These are phyloP conservation scores for Lactarius hatsudake DNA, from an alignment of 768 basidiomycete species.

Conservation along the genomic window DNA sequence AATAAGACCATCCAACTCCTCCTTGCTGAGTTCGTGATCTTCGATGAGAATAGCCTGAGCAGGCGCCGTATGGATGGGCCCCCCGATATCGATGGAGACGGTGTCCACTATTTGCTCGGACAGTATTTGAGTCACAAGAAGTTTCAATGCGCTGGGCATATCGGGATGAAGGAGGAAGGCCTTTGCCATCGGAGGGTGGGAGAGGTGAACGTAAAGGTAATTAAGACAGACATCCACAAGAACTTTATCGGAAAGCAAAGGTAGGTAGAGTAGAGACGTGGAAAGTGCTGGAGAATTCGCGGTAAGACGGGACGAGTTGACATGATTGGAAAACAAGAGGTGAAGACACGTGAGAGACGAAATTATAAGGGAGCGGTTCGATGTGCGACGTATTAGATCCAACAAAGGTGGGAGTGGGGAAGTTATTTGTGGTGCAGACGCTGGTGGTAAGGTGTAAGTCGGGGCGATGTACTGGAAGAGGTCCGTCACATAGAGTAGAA, in stretches of 20 bases:
- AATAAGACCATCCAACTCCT: conserved; percentile 62
- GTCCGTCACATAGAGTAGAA: conserved; percentile 68
- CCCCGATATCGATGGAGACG: conserved; percentile 60
- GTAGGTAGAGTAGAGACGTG: conserved; percentile 67
- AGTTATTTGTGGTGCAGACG: conserved; percentile 33
- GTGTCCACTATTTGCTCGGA: conserved; percentile 71
- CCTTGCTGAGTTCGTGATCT: conserved; percentile 66
- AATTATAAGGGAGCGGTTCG: conserved; percentile 76
- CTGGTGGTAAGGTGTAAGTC: conserved; percentile 41
- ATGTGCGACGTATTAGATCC: conserved; percentile 52
- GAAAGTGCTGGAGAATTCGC: conserved; percentile 57
- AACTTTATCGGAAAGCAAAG: conserved; percentile 65
- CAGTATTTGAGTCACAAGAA: conserved; percentile 66
- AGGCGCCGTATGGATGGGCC: conserved; percentile 55
- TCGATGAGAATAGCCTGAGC: conserved; percentile 44
- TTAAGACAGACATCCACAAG: conserved; percentile 71
- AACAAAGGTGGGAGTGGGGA: conserved; percentile 59
- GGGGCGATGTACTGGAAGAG: conserved; percentile 61
- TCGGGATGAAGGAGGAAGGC: conserved; percentile 69
- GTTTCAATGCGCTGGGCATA: conserved; percentile 65
- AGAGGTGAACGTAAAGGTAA: conserved; percentile 72
- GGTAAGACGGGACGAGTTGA: conserved; percentile 53
- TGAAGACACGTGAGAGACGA: conserved; percentile 59
- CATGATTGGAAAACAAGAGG: conserved; percentile 57
- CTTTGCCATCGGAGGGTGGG: conserved; percentile 70